These are phyloP conservation scores for Aspergillus ustus DNA, from an alignment of 2,329 filamentous ascomycete genomes.

Conservation along the genomic window DNA sequence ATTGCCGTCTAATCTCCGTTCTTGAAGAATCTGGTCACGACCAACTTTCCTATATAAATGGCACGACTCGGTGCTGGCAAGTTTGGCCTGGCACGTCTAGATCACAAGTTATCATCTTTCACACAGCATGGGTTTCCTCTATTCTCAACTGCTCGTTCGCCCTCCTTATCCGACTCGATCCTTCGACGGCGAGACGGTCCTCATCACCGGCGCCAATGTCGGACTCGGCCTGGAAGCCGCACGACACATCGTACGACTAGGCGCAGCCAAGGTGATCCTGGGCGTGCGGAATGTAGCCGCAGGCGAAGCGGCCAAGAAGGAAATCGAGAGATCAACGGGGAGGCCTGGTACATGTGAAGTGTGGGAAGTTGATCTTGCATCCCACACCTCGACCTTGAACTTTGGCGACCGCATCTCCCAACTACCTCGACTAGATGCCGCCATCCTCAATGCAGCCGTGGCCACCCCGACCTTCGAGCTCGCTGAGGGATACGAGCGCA, in stretches of 20 bases:
- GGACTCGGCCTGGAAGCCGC: slow-evolving; percentile 46
- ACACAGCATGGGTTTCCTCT: neutral
- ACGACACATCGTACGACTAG: slow-evolving; percentile 39
- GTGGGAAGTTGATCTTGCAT: slow-evolving; percentile 2
- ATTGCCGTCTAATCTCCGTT: no score
- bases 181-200: slow-evolving; percentile 17
- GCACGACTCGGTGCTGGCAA: no score
- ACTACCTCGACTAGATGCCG: neutral
- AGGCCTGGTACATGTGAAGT: neutral
- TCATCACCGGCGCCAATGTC: slow-evolving; percentile 45
- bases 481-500: neutral
- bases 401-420: neutral
- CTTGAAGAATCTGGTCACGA: no score
- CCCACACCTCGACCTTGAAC: neutral
- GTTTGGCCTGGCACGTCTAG: no score
- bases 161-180: neutral
- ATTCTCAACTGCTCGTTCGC: neutral
- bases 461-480: neutral
- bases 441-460: slow-evolving; percentile 1
- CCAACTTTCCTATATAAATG: no score
- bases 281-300: slow-evolving; percentile 40
- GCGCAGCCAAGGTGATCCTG: slow-evolving; percentile 41
- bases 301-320: slow-evolving; percentile 37
- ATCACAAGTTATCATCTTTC: no score
- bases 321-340: slow-evolving; percentile 28